Evolutionary conservation across 2,329 filamentous ascomycete genomes (phyloP), one percentile per base, ranked within the genome.

Genomic region (Septoria linicola): DNA sequence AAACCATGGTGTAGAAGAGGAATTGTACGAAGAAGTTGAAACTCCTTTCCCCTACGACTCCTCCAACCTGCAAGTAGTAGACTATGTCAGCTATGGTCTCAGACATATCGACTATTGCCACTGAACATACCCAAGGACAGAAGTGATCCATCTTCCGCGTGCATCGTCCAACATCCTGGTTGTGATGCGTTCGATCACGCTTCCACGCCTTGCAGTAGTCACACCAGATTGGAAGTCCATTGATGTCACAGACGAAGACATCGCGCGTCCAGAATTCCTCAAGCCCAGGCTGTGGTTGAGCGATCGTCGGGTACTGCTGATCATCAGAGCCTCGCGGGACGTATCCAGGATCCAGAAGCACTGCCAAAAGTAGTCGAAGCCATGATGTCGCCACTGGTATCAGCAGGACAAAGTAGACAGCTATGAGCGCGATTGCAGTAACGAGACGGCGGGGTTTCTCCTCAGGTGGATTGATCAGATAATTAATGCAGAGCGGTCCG

Each of bases 21-120:
- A 96, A 96, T 60, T 96, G 93, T 8, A 90, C 75, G 65, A 99
- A 97, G 70, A 89, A 96, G 63, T 96, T 96, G 74, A 92, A 91
- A 2, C 85, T 76, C 1, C 59, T 45, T 68, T 96, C 91, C 0
- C 84, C 87, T 8, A 99, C 84, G 59, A 96, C 88, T 17, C 92
- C 93, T 3, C 92, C 92, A n/a, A n/a, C n/a, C n/a, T n/a, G n/a
- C n/a, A n/a, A n/a, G n/a, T n/a, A n/a, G n/a, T n/a, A n/a, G n/a
- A n/a, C n/a, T n/a, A n/a, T n/a, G n/a, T n/a, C n/a, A n/a, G n/a
- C n/a, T n/a, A n/a, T n/a, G n/a, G n/a, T n/a, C n/a, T n/a, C n/a
- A n/a, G n/a, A n/a, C n/a, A n/a, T n/a, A n/a, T n/a, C n/a, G n/a
- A n/a, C n/a, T n/a, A n/a, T n/a, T n/a, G n/a, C n/a, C n/a, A n/a